Evolutionary conservation across 805 yeast genomes (phyloP).

Genomic region (Kodamaea laetipori): DNA sequence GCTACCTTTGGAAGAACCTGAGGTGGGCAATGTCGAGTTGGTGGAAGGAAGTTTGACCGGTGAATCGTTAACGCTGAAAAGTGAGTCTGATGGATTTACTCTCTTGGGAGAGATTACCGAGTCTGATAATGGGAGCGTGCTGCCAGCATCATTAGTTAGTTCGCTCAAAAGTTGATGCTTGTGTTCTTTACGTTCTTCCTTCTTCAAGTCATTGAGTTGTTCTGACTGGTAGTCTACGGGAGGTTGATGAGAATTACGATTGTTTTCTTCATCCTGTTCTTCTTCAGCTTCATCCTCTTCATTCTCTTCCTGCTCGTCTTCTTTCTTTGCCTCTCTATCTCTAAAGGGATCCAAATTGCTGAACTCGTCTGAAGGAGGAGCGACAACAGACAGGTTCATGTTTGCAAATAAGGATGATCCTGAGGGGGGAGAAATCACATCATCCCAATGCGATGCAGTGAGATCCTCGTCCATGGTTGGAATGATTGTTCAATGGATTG

Average conservation of each 20-base stretch:
- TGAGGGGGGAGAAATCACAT: constrained; percentile 43
- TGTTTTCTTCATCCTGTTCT: constrained; percentile 4
- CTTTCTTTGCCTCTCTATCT: constrained; percentile 8
- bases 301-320: constrained; percentile 17
- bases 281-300: constrained; percentile 18
- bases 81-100: constrained; percentile 24
- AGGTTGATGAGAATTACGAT: background rate
- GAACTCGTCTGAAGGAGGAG: constrained; percentile 17
- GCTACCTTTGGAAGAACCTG: background rate
- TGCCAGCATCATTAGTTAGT: constrained; percentile 36
- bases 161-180: constrained; percentile 41
- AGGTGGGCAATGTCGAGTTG: constrained; percentile 13
- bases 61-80: constrained; percentile 38
- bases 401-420: constrained; percentile 16
- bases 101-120: constrained; percentile 18
- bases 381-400: constrained; percentile 35
- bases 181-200: constrained; percentile 35
- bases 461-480: constrained; percentile 49
- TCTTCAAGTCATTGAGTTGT: constrained; percentile 33
- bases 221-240: constrained; percentile 19
- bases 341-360: constrained; percentile 14
- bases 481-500: constrained; percentile 1
- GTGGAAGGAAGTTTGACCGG: constrained; percentile 22
- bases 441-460: constrained; percentile 64
- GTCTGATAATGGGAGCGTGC: constrained; percentile 7